Base-by-base conservation (phyloP, 2,329 filamentous ascomycete genomes). In the Cytospora piceae region DNA sequence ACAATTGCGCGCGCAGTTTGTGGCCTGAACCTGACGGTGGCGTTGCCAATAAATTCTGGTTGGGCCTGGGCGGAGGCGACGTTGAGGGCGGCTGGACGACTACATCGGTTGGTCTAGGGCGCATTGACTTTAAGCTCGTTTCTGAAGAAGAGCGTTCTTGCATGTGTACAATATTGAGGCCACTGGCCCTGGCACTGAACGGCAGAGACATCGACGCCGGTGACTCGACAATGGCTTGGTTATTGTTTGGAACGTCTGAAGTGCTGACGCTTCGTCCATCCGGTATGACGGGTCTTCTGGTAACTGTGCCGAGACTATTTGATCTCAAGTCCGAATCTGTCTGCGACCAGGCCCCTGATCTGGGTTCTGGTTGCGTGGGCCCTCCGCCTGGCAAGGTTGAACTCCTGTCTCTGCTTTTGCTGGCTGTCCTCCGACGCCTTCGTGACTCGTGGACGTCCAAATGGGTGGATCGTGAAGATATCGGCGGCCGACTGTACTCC, bases 261-360 rank as follows among this genome's bases (percentile, higher is more conserved):
- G 72, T 68, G 55, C 67, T 71, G 7, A 72, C 69, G 4, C 80
- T 84, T 64, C 82, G 75, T 4, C 71, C 75, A 12, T 84, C 82
- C 14, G 74, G 73, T 32, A 81, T 75, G 53, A 74, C 75, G 2
- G 82, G 78, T 49, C 81, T 77, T 15, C 74, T 74, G 6, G 73
- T 69, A 2, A 74, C 70, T 5, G 76, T 70, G 29, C 81, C 81
- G 17, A 76, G 73, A 11, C 75, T 75, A 27, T 78, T 78, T 8
- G 81, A 75, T 52, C 81, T 79, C 6, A 80, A 68, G 2, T 78
- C 76, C 11, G 93, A 77, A 72, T 93, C 90, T 2, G 86, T 90
- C 56, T 88, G 85, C 22, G 90, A 92, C 27, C 85, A 83, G 27
- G 85, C 80, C 15, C 85, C 83, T 52, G 83, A 82, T 60, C 81